Percentiles rank a stretch among this genome's conserved stretches.
Conservation (phyloP, 2,329 filamentous ascomycete genomes). For the Amphichorda felina region DNA sequence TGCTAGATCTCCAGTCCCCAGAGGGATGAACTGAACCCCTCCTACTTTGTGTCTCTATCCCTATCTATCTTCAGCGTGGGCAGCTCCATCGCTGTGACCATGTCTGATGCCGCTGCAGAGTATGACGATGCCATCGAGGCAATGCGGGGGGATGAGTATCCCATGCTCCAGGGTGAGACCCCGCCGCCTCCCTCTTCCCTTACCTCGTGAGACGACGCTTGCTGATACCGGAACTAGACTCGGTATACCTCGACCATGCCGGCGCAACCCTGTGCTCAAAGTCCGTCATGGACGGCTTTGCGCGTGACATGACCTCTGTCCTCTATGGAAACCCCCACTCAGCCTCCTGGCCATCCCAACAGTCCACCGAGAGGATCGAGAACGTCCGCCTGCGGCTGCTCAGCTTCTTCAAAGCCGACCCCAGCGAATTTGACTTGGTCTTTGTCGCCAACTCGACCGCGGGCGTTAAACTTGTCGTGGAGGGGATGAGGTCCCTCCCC, state of each 20-base stretch:
- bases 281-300: conserved; percentile 69
- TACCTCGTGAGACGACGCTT: too few relatives aligned
- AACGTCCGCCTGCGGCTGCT: conserved; percentile 61
- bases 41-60: too few relatives aligned
- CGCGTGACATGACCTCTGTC: conserved; percentile 63
- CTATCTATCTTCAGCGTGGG: too few relatives aligned
- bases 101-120: too few relatives aligned
- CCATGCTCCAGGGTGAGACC: conserved; percentile 54
- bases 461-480: conserved; percentile 75
- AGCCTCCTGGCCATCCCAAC: conserved; percentile 67
- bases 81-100: too few relatives aligned
- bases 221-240: conserved; percentile 35
- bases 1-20: neutral
- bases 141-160: conserved; percentile 50
- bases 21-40: neutral
- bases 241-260: conserved; percentile 84
- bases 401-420: conserved; percentile 69
- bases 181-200: too few relatives aligned
- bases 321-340: conserved; percentile 92
- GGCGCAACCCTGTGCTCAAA: conserved; percentile 80
- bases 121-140: conserved; percentile 50
- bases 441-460: conserved; percentile 92
- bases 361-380: conserved; percentile 63
- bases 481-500: conserved; percentile 57
- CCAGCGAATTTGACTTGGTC: conserved; percentile 72